Percentiles rank a stretch among this genome's conserved stretches.
Evolutionary conservation across 163 green algal genomes (phyloP).

Genomic region (Chlamydomonas reinhardtii): DNA sequence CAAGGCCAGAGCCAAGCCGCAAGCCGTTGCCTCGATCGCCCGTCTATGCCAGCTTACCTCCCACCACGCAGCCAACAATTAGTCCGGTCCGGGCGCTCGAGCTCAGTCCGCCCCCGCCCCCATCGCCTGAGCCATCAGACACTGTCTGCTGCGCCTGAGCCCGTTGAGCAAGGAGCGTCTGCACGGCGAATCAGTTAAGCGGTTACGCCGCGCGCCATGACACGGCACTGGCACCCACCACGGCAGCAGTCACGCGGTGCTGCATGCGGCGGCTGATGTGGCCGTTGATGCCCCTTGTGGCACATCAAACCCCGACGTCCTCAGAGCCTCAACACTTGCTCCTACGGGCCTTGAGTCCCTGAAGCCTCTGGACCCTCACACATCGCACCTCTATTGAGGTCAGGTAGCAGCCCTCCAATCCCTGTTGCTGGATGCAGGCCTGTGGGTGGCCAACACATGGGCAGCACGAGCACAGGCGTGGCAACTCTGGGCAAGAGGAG

Average conservation of each 20-base stretch:
- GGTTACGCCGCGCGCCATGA: background rate
- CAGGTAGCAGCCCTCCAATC: conserved; percentile 13
- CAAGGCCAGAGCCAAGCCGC: too few species aligned
- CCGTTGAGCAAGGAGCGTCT: background rate
- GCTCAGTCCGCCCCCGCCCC: background rate
- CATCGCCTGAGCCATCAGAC: background rate
- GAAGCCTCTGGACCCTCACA: background rate
- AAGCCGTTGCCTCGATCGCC: too few species aligned
- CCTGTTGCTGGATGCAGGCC: background rate
- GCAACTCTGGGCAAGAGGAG: too few species aligned
- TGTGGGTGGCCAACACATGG: too few species aligned
- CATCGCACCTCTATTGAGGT: background rate
- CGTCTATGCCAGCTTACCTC: background rate
- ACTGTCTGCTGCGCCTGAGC: background rate
- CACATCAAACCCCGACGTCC: too few species aligned
- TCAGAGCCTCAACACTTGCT: too few species aligned
- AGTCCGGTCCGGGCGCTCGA: background rate
- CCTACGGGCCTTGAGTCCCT: too few species aligned
- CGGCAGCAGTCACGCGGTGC: too few species aligned
- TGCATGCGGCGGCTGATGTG: too few species aligned
- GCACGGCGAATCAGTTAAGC: background rate
- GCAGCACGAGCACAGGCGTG: too few species aligned
- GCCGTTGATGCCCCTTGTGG: too few species aligned
- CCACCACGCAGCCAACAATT: conserved; percentile 14
- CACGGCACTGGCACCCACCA: too few species aligned